Percentiles rank a stretch among this genome's conserved stretches.
Evolutionary conservation across 2,329 filamentous ascomycete species (phyloP).

Genomic region (Biscogniauxia marginata): DNA sequence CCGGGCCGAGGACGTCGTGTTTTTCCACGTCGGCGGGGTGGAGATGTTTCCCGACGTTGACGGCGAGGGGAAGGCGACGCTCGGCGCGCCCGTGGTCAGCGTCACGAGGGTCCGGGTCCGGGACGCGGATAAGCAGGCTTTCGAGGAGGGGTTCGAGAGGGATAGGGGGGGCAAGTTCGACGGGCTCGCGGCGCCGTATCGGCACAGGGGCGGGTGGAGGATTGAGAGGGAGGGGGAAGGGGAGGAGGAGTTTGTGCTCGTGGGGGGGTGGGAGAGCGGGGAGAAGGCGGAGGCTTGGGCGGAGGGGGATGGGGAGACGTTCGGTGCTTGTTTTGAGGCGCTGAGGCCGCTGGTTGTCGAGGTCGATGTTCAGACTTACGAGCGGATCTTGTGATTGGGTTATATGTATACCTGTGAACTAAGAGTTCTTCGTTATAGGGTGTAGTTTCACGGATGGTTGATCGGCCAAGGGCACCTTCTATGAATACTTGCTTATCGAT

Average conservation of each 20-base stretch:
- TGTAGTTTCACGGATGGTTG: not conserved
- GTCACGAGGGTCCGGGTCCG: conserved; percentile 11
- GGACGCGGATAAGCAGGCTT: conserved; percentile 2
- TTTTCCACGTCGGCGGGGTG: conserved; percentile 13
- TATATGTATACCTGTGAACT: not conserved
- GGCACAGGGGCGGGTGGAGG: conserved; percentile 18
- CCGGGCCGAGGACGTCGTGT: not conserved
- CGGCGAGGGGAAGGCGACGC: conserved; percentile 1
- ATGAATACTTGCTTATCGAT: no score
- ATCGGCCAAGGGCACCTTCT: no score
- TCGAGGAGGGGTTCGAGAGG: conserved; percentile 12
- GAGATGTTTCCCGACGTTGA: conserved; percentile 6
- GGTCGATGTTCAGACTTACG: conserved; percentile 11
- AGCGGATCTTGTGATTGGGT: conserved; percentile 3
- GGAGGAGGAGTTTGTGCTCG: conserved; percentile 17
- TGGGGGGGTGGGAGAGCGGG: conserved; percentile 14
- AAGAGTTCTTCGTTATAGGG: not conserved
- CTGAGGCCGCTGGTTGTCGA: conserved; percentile 9
- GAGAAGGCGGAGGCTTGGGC: conserved; percentile 5
- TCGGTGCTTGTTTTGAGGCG: conserved; percentile 3
- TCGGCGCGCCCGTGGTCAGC: conserved; percentile 9
- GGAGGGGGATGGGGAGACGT: not conserved
- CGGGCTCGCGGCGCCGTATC: conserved; percentile 1
- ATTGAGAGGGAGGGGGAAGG: conserved; percentile 19
- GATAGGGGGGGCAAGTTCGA: conserved; percentile 5